Conservation (phyloP, 2,329 filamentous ascomycete species). For the Hirsutella rhossiliensis region DNA sequence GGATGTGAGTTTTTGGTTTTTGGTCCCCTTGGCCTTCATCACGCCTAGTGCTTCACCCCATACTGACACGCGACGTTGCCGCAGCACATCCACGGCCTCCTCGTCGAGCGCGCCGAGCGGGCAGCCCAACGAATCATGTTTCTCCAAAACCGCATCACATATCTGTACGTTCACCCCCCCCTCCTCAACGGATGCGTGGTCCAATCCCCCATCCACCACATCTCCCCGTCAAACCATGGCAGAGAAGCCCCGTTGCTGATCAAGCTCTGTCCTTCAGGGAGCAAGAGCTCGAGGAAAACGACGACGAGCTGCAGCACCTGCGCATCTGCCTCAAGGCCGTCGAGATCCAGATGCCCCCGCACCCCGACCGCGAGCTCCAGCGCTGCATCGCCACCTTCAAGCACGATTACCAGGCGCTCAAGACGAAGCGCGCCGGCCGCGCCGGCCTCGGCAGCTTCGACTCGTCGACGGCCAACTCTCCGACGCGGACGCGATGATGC, state of each 20-base stretch:
- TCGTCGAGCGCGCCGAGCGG: constrained; percentile 44
- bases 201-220: background rate
- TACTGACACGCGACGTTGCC: background rate
- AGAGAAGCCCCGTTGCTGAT: background rate
- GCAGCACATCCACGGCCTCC: constrained; percentile 49
- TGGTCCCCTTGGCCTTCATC: background rate
- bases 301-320: constrained; percentile 48
- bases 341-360: constrained; percentile 43
- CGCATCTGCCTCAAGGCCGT: constrained; percentile 51
- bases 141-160: constrained; percentile 44
- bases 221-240: constrained; percentile 3
- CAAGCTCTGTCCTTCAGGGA: constrained; percentile 27
- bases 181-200: background rate
- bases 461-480: constrained; percentile 13
- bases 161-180: constrained; percentile 33
- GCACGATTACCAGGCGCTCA: constrained; percentile 40
- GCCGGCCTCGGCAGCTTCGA: constrained; percentile 11
- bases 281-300: constrained; percentile 41
- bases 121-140: constrained; percentile 46
- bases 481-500: constrained; percentile 3
- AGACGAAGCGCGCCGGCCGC: constrained; percentile 28
- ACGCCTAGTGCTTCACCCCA: background rate
- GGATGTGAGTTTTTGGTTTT: constrained; percentile 32
- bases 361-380: constrained; percentile 42
- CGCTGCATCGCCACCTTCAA: constrained; percentile 51